phyloP scores from a whole-genome alignment of 176 grass and related monocot species.

The Saccharum officinarum region DNA sequence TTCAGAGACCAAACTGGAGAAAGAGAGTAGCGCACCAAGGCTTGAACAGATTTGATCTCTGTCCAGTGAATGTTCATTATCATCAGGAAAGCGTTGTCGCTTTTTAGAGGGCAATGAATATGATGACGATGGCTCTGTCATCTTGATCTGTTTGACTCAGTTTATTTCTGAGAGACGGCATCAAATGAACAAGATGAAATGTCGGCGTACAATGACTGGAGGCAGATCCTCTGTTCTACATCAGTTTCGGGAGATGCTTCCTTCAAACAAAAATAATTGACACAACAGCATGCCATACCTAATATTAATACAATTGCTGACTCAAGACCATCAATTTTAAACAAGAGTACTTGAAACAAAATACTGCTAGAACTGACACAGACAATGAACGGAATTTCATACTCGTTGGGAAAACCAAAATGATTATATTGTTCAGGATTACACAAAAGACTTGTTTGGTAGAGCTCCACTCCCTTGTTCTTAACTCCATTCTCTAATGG shows the following conservation, averaged over 20 bases:
- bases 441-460: background rate
- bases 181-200: background rate
- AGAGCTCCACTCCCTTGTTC: background rate
- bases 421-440: background rate
- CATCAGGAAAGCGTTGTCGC: slow-evolving; percentile 20
- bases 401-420: background rate
- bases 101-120: slow-evolving; percentile 33
- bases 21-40: slow-evolving; percentile 29
- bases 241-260: background rate
- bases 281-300: background rate
- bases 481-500: background rate
- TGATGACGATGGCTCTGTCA: slow-evolving; percentile 38
- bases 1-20: background rate
- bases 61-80: background rate
- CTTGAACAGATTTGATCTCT: slow-evolving; percentile 17
- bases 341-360: background rate
- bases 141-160: background rate
- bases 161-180: slow-evolving; percentile 6
- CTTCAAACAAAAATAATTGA: slow-evolving; percentile 1
- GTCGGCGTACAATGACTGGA: background rate
- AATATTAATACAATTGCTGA: background rate
- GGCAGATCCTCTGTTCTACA: slow-evolving; percentile 9
- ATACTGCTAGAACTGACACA: background rate
- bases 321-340: background rate
- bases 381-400: background rate